These are phyloP conservation scores for Astrothelium subdiscretum DNA, from an alignment of 495 filamentous ascomycete species.

Conservation along the genomic window DNA sequence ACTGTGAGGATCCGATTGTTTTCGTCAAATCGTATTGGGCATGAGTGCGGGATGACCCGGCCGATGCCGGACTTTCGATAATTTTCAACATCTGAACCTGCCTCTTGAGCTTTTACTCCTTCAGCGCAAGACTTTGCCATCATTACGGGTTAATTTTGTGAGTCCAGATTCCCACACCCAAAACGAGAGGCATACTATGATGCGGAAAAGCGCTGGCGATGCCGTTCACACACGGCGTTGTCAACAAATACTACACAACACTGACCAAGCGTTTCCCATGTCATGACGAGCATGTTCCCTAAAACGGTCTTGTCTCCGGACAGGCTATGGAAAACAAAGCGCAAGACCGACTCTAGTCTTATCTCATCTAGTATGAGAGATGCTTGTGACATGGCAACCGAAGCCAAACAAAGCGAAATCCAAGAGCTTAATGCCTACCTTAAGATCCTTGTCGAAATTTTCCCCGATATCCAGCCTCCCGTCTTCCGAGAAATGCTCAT, in stretches of 20 bases:
- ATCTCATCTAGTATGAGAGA: background rate
- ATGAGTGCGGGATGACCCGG: too few relatives aligned
- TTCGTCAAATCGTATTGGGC: too few relatives aligned
- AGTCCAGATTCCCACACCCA: background rate
- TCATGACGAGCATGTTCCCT: background rate
- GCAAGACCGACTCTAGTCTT: background rate
- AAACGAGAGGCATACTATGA: background rate
- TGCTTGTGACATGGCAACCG: background rate
- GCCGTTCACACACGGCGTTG: background rate
- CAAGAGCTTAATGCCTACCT: conserved; percentile 66
- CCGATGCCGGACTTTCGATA: too few relatives aligned
- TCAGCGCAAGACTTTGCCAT: too few relatives aligned
- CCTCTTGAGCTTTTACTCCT: too few relatives aligned
- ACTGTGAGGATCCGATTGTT: too few relatives aligned
- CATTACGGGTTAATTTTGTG: background rate
- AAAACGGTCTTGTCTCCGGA: background rate
- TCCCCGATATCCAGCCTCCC: conserved; percentile 77
- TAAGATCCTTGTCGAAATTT: conserved; percentile 58
- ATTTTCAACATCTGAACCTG: too few relatives aligned
- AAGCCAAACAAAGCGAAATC: conserved; percentile 43
- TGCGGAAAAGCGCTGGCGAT: background rate
- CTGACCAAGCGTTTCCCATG: background rate
- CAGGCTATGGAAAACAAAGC: background rate
- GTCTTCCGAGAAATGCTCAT: conserved; percentile 86
- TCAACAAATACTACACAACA: background rate